Evolutionary conservation across 257 asterid genomes (phyloP), one percentile per base, ranked within the genome.

Genomic region (Phtheirospermum japonicum): DNA sequence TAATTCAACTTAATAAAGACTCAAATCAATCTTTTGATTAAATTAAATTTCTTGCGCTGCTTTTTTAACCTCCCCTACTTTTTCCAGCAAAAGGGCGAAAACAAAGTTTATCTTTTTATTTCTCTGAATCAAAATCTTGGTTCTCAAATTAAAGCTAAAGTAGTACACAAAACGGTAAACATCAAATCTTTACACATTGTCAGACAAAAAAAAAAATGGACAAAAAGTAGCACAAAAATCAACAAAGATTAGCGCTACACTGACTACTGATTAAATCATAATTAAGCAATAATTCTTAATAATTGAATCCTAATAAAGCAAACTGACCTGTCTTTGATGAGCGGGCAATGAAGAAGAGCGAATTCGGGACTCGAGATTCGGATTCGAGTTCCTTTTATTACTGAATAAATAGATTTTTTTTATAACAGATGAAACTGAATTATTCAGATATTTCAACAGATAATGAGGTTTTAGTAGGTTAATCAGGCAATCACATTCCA

Each of bases 281-380:
- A 72, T 66, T 60, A 50, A 11, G 17, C 33, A 50, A 6, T 20
- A 65, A 43, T 50, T 49, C 17, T 28, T 31, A 40, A 39, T 73
- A 54, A 65, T 57, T 30, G 7, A 72, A 57, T 65, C 58, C 34
- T 58, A 61, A 46, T 51, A 43, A 33, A 48, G 57, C 77, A 71
- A 71, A 65, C 71, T 60, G 62, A 71, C 80, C 80, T 72, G 77
- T 46, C 71, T 46, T 30, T 40, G 65, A 48, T 52, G 72, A 65
- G 42, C 73, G 69, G 40, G 57, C 64, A 57, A 57, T 49, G 61
- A 54, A 56, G 50, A 37, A 54, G 58, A 68, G 13, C 58, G 51
- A 43, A 60, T 70, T 55, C 65, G 69, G 1, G 64, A 59, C 63
- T 71, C 69, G 51, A 43, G 74, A 71, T 66, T 71, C 74, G 72